Conservation (phyloP, 2,329 filamentous ascomycete genomes). For the Lasiodiplodia theobromae region DNA sequence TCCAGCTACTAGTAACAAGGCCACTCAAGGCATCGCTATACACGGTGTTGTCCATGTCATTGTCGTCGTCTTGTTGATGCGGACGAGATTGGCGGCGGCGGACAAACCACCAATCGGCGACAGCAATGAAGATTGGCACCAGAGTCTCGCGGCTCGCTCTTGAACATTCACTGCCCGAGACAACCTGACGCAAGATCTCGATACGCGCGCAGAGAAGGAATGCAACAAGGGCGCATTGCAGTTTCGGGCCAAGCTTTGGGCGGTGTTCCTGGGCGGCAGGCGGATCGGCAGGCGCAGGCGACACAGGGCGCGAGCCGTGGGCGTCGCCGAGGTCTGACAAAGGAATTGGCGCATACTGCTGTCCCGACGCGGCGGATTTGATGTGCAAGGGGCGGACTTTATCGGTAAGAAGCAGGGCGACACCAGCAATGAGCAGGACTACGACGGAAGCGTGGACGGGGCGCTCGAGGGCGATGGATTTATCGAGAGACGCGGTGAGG, state of each 20-base stretch:
- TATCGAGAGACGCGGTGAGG: conserved; percentile 40
- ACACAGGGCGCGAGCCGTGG: not conserved
- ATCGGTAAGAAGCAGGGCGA: conserved; percentile 37
- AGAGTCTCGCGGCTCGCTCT: not conserved
- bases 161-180: conserved; percentile 43
- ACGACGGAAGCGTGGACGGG: conserved; percentile 43
- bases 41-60: conserved; percentile 18
- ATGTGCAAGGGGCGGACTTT: conserved; percentile 11
- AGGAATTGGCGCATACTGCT: conserved; percentile 42
- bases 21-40: not conserved
- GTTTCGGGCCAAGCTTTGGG: conserved; percentile 11
- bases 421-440: conserved; percentile 43
- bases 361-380: conserved; percentile 11
- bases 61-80: not conserved
- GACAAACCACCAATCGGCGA: conserved; percentile 15
- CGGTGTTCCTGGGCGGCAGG: not conserved
- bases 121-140: conserved; percentile 2
- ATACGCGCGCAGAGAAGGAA: conserved; percentile 43
- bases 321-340: conserved; percentile 32
- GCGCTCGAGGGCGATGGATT: conserved; percentile 47
- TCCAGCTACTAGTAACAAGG: not conserved
- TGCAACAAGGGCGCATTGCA: conserved; percentile 35
- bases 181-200: conserved; percentile 40
- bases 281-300: not conserved
- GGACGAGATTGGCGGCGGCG: not conserved